Evolutionary conservation across 257 asterid species (phyloP).

Genomic region (Rehmannia glutinosa): DNA sequence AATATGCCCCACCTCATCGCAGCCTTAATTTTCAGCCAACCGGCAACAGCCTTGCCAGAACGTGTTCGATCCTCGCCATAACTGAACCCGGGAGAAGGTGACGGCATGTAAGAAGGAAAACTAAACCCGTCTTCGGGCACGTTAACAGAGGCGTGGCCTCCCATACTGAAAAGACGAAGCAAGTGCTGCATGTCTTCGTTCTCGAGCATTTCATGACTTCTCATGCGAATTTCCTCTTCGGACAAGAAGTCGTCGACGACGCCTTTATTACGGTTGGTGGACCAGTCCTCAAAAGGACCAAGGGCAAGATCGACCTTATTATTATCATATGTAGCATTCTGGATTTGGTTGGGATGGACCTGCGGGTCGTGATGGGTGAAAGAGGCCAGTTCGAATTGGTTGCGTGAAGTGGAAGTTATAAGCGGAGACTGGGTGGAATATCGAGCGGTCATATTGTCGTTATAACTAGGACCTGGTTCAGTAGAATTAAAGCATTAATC

Average conservation of each 20-base stretch:
- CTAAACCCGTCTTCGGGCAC: slow-evolving; percentile 56
- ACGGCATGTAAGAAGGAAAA: slow-evolving; percentile 56
- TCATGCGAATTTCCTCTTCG: slow-evolving; percentile 88
- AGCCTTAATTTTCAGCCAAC: slow-evolving; percentile 96
- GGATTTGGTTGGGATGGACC: slow-evolving; percentile 43
- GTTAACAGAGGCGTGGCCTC: slow-evolving; percentile 47
- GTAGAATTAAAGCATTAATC: too few relatives aligned
- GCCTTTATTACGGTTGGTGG: slow-evolving; percentile 54
- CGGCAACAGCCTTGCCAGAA: slow-evolving; percentile 82
- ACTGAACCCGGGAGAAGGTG: slow-evolving; percentile 61
- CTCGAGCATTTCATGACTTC: slow-evolving; percentile 89
- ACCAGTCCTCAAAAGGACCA: slow-evolving; percentile 81
- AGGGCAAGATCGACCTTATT: slow-evolving; percentile 62
- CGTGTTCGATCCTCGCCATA: slow-evolving; percentile 70
- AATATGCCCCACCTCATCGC: slow-evolving; percentile 99
- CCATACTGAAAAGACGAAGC: slow-evolving; percentile 93
- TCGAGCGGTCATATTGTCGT: slow-evolving; percentile 41
- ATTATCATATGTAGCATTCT: slow-evolving; percentile 33
- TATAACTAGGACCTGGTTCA: slow-evolving; percentile 43
- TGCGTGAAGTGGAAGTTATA: slow-evolving; percentile 38
- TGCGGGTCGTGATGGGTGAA: slow-evolving; percentile 43
- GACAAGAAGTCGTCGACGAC: slow-evolving; percentile 73
- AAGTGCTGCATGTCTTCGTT: slow-evolving; percentile 94
- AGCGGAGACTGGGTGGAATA: slow-evolving; percentile 47
- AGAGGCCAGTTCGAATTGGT: slow-evolving; percentile 41